These are phyloP conservation scores for Metschnikowia bowlesiae DNA, from an alignment of 805 yeast species.

Conservation along the genomic window DNA sequence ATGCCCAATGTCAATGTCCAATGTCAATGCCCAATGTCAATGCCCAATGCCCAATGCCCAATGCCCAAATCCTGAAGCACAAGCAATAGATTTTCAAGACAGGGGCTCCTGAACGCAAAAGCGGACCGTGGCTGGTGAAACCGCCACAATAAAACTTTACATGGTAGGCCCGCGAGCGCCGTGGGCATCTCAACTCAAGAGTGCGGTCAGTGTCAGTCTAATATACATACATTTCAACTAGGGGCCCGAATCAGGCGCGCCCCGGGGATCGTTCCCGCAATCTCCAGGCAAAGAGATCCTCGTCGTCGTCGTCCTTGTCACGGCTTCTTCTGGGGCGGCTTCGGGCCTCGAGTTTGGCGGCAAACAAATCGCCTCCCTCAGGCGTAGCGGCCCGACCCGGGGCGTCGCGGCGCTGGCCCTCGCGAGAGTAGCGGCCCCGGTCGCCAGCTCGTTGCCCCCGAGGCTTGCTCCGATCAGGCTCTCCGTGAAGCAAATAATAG, in stretches of 20 bases:
- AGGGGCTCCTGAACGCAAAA: background rate
- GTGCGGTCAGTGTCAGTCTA: slow-evolving; percentile 1
- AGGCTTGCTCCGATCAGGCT: slow-evolving; percentile 47
- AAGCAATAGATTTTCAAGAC: background rate
- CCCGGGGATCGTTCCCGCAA: slow-evolving; percentile 20
- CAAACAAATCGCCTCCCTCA: slow-evolving; percentile 23
- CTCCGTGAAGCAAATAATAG: slow-evolving; percentile 67
- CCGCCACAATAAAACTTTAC: background rate
- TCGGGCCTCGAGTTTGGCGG: slow-evolving; percentile 13
- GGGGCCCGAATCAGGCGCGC: background rate
- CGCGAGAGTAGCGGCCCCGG: slow-evolving; percentile 9
- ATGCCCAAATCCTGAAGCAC: too few species aligned
- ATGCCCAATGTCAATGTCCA: too few species aligned
- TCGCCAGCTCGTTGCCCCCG: slow-evolving; percentile 11
- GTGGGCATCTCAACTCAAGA: background rate
- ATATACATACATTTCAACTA: background rate
- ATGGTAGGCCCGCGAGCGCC: background rate
- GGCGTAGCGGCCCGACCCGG: background rate
- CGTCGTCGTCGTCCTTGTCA: slow-evolving; percentile 20
- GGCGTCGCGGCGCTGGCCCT: too few species aligned
- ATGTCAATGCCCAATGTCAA: too few species aligned
- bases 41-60: too few species aligned
- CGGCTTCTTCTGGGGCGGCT: slow-evolving; percentile 3
- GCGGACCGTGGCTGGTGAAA: background rate
- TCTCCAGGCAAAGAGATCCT: slow-evolving; percentile 34